These are phyloP conservation scores for Tephrocybe sp. DNA, from an alignment of 768 basidiomycete species.

Conservation along the genomic window DNA sequence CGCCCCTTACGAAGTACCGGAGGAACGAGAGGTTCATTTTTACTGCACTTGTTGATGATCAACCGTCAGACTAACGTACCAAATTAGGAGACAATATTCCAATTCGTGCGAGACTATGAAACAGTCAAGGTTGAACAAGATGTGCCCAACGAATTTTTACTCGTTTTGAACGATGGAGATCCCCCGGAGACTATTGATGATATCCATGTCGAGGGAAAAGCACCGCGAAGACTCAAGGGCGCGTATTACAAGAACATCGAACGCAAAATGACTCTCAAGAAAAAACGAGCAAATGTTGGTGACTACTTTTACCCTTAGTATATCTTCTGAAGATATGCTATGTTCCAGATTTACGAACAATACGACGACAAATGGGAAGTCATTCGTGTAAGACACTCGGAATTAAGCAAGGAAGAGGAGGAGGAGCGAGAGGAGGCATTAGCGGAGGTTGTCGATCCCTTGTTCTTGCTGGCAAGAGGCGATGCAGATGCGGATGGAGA, in stretches of 20 bases:
- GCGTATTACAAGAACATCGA: conserved; percentile 89
- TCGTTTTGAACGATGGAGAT: conserved; percentile 68
- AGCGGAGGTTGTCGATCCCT: conserved; percentile 75
- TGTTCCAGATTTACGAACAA: conserved; percentile 61
- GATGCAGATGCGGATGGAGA: conserved; percentile 70
- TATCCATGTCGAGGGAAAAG: conserved; percentile 27
- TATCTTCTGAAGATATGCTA: conserved; percentile 6
- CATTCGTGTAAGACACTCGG: conserved; percentile 67
- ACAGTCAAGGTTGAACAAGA: conserved; percentile 85
- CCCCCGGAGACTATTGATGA: conserved; percentile 31
- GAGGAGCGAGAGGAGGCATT: conserved; percentile 76
- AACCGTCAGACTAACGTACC: not conserved
- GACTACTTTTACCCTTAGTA: not conserved
- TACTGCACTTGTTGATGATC: not conserved
- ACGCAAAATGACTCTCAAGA: conserved; percentile 84
- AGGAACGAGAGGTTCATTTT: conserved; percentile 52
- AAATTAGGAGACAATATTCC: conserved; percentile 63
- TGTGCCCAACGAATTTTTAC: conserved; percentile 78
- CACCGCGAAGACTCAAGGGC: conserved; percentile 46
- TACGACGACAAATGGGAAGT: conserved; percentile 83
- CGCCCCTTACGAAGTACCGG: conserved; percentile 43
- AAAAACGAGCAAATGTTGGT: conserved; percentile 76
- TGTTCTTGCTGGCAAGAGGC: conserved; percentile 49
- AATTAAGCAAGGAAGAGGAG: conserved; percentile 71
- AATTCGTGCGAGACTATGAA: conserved; percentile 82